These are phyloP conservation scores for Penicillium sp. DNA, from an alignment of 2,329 filamentous ascomycete species.

Conservation along the genomic window DNA sequence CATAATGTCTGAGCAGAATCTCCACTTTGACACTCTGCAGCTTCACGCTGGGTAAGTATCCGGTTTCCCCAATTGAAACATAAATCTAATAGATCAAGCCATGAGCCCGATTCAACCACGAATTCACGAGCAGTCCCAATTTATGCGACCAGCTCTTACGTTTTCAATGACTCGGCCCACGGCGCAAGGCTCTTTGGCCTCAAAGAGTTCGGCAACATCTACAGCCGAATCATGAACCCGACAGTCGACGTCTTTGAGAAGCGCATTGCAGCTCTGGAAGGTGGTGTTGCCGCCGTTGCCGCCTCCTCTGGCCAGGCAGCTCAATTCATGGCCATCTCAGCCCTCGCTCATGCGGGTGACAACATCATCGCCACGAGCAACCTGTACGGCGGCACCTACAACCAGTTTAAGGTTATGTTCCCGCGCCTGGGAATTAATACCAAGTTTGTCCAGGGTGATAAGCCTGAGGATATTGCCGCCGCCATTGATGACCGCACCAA, in stretches of 20 bases:
- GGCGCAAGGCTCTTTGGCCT: constrained; percentile 93
- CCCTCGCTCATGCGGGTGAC: constrained; percentile 83
- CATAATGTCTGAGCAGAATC: constrained; percentile 38
- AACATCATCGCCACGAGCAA: constrained; percentile 91
- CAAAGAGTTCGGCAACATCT: constrained; percentile 97
- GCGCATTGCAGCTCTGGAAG: constrained; percentile 91
- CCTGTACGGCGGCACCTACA: constrained; percentile 93
- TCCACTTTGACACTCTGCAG: constrained; percentile 78
- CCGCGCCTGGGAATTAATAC: constrained; percentile 82
- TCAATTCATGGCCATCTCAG: constrained; percentile 83
- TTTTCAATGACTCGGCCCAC: constrained; percentile 94
- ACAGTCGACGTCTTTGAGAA: constrained; percentile 97
- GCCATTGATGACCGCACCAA: constrained; percentile 92
- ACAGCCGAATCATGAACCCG: constrained; percentile 94
- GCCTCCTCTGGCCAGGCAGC: constrained; percentile 84
- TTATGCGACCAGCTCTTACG: constrained; percentile 89
- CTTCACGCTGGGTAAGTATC: constrained; percentile 72
- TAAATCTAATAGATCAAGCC: constrained; percentile 50
- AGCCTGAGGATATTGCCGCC: constrained; percentile 71
- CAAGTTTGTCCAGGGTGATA: constrained; percentile 83
- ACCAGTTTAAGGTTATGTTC: constrained; percentile 90
- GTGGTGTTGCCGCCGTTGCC: constrained; percentile 81
- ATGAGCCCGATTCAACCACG: constrained; percentile 74
- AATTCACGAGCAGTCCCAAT: constrained; percentile 92
- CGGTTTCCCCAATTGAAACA: neutral